Evolutionary conservation across 495 filamentous ascomycete genomes (phyloP).

Genomic region (Penicillium angulare): DNA sequence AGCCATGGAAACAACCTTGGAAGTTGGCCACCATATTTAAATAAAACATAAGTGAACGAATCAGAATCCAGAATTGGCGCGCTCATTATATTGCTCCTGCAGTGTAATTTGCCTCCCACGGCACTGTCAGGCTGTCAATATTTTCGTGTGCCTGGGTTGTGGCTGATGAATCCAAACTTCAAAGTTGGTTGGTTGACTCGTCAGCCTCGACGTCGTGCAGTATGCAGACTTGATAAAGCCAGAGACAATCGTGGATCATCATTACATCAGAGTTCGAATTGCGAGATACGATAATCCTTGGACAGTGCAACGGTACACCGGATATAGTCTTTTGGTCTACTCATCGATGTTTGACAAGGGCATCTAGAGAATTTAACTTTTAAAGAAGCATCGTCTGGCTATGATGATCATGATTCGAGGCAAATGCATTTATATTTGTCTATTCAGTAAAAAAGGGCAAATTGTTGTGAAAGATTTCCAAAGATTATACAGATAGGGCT

Average conservation of each 20-base stretch:
- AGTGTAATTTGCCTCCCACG: conserved; percentile 17
- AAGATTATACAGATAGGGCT: too few species aligned
- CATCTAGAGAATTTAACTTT: too few species aligned
- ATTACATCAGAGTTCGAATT: conserved; percentile 30
- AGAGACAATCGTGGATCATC: conserved; percentile 12
- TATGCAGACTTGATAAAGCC: too few species aligned
- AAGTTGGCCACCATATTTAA: conserved; percentile 10
- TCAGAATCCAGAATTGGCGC: conserved; percentile 2
- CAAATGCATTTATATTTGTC: too few species aligned
- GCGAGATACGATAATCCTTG: conserved; percentile 1
- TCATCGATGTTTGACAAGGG: too few species aligned
- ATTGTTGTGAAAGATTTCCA: too few species aligned
- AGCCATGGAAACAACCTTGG: conserved; percentile 17
- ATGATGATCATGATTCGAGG: too few species aligned
- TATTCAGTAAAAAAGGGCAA: too few species aligned
- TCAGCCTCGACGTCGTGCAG: conserved; percentile 10
- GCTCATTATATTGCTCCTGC: background rate
- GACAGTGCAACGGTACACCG: conserved; percentile 16
- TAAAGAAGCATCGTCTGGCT: too few species aligned
- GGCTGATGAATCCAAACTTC: conserved; percentile 5
- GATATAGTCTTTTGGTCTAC: background rate
- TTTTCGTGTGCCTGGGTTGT: conserved; percentile 7
- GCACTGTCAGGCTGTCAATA: conserved; percentile 8
- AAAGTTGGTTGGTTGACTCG: conserved; percentile 1
- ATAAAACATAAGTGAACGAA: conserved; percentile 13